These are phyloP conservation scores for Penicillium expansum DNA, from an alignment of 2,329 filamentous ascomycete genomes.

Conservation along the genomic window DNA sequence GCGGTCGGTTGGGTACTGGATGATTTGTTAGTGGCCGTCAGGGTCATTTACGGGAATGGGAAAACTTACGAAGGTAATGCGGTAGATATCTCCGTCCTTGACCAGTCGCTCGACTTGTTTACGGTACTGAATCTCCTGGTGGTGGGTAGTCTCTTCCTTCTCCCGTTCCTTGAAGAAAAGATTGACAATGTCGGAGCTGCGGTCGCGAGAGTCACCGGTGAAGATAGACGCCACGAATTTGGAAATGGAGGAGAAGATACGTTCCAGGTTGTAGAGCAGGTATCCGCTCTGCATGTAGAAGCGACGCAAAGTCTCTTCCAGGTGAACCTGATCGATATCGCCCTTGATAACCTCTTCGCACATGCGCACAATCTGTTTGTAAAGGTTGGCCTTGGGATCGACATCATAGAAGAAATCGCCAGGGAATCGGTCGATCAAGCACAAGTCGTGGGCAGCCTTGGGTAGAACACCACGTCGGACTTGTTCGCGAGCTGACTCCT, in stretches of 20 bases:
- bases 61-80: constrained; percentile 81
- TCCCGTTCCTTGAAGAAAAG: constrained; percentile 80
- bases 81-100: constrained; percentile 89
- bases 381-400: constrained; percentile 67
- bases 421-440: constrained; percentile 74
- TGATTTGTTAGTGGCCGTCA: constrained; percentile 25
- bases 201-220: constrained; percentile 84
- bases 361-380: constrained; percentile 78
- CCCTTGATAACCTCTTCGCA: constrained; percentile 82
- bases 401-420: constrained; percentile 71
- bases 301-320: constrained; percentile 86
- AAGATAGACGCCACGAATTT: constrained; percentile 81
- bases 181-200: constrained; percentile 84
- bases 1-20: constrained; percentile 62
- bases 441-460: constrained; percentile 80
- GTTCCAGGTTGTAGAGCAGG: constrained; percentile 90
- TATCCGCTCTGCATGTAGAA: constrained; percentile 90
- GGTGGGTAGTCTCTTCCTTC: constrained; percentile 81
- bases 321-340: constrained; percentile 75
- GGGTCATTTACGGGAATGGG: neutral
- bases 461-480: constrained; percentile 69
- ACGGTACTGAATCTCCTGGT: constrained; percentile 83
- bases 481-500: constrained; percentile 68
- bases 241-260: constrained; percentile 76
- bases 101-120: constrained; percentile 90